These are phyloP conservation scores for Phaeomoniella chlamydospora DNA, from an alignment of 2,329 filamentous ascomycete species.

Conservation along the genomic window DNA sequence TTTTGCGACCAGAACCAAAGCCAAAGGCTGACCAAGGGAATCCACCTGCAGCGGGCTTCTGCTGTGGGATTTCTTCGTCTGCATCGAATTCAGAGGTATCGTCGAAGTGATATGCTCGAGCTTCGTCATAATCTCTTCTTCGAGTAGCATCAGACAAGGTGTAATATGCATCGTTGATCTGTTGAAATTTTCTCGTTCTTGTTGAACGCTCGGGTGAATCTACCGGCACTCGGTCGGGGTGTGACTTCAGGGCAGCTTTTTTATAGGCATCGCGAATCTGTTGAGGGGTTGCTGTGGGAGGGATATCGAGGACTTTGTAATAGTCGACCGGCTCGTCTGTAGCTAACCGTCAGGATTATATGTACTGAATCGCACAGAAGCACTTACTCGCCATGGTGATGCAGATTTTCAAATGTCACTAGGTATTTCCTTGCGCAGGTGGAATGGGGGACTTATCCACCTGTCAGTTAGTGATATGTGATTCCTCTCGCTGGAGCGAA, in stretches of 20 bases:
- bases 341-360: conserved; percentile 2
- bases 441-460: no score
- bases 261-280: conserved; percentile 95
- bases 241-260: conserved; percentile 76
- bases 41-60: conserved; percentile 23
- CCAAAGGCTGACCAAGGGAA: conserved; percentile 70
- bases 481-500: no score
- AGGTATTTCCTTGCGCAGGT: no score
- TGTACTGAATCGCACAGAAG: no score
- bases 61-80: conserved; percentile 35
- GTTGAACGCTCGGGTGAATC: conserved; percentile 69
- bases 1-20: conserved; percentile 31
- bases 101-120: conserved; percentile 43
- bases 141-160: conserved; percentile 68
- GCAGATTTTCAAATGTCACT: no score
- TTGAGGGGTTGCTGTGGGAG: conserved; percentile 59
- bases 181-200: conserved; percentile 79
- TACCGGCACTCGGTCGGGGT: conserved; percentile 76
- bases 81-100: conserved; percentile 28
- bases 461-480: no score
- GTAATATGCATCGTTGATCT: conserved; percentile 87
- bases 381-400: no score
- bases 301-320: conserved; percentile 56
- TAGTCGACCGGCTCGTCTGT: conserved; percentile 25
- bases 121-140: conserved; percentile 70